Conservation (phyloP, 75 land plant genomes). For the Adiantum capillusveneris region DNA sequence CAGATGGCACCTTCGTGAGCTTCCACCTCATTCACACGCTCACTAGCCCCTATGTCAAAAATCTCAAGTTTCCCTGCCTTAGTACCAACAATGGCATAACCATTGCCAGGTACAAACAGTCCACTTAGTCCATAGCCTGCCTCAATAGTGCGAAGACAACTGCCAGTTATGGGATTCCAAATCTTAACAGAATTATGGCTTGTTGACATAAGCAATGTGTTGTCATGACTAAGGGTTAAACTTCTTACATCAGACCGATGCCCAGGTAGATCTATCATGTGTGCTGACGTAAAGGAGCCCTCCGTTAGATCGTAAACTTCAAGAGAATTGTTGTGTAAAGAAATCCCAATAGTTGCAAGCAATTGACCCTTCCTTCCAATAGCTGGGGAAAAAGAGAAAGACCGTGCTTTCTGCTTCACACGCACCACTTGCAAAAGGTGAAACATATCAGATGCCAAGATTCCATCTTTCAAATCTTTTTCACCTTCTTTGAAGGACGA, state of each 20-base stretch:
- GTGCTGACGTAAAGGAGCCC: conserved; percentile 25
- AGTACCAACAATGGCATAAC: conserved; percentile 85
- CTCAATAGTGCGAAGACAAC: conserved; percentile 88
- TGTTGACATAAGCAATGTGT: conserved; percentile 79
- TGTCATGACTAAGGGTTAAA: conserved; percentile 71
- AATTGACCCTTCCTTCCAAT: conserved; percentile 30
- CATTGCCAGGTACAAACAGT: conserved; percentile 60
- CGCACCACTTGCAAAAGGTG: conserved; percentile 54
- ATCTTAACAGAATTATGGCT: conserved; percentile 84
- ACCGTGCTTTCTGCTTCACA: conserved; percentile 63
- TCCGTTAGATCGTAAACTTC: conserved; percentile 64
- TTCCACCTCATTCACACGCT: conserved; percentile 48
- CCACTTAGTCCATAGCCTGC: conserved; percentile 86
- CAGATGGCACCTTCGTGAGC: conserved; percentile 69
- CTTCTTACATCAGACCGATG: conserved; percentile 85
- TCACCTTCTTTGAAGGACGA: conserved; percentile 2
- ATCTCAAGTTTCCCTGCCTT: conserved; percentile 77
- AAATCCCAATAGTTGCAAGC: conserved; percentile 52
- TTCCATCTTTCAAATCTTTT: conserved; percentile 8
- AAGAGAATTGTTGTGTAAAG: conserved; percentile 71
- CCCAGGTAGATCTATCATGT: conserved; percentile 70
- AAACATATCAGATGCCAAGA: conserved; percentile 63
- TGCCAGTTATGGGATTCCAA: conserved; percentile 90
- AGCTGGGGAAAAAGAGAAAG: conserved; percentile 67
- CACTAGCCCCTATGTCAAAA: conserved; percentile 79